Base-by-base conservation (phyloP, 495 filamentous ascomycete genomes). In the Aspergillus bridgeri region DNA sequence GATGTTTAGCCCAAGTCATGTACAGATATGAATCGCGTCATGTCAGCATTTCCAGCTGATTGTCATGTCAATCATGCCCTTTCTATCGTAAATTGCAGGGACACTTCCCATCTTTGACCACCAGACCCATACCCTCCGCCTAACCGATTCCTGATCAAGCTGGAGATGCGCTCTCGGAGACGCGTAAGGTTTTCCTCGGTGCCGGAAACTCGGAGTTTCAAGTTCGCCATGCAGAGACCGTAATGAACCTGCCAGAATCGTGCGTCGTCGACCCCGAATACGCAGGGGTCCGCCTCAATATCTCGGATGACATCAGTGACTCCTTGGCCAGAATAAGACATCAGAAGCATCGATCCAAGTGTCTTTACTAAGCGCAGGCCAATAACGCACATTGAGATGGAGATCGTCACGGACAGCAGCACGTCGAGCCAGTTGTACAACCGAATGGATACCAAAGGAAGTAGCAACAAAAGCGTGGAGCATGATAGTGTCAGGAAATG, bases 241-340 rank as follows among this genome's bases (percentile, higher is more conserved):
- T 98, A 96, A 72, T 98, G 94, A 19, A 97, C 95, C 76, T 98
- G 94, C 94, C 94, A 98, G 74, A 98, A 96, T 65, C 89, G 81
- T 1, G 91, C 92, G 66, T 96, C 93, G 53, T 95, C 89, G 51
- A 98, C 83, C 1, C 79, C 79, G 29, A 81, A 83, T 7, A 98
- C 85, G 27, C 81, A 79, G 7, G 86, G 86, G 54, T 96, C 92
- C 6, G 84, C 80, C 67, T 89, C 86, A 56, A 98, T 92, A 68
- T 93, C 92, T 24, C 82, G 81, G 54, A 98, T 76, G 3, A 96
- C 88, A 46, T 89, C 87, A 0, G 80, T 78, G 0, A 97, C 89
- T 8, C 83, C 86, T 23, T 69, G 69, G 0, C 80, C 82, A 9
- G 81, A 83, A 66, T 94, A 96, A 22, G 85, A 89, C 95, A 98